Base-by-base conservation (phyloP, 2,329 filamentous ascomycete genomes). In the Cadophora gregata region DNA sequence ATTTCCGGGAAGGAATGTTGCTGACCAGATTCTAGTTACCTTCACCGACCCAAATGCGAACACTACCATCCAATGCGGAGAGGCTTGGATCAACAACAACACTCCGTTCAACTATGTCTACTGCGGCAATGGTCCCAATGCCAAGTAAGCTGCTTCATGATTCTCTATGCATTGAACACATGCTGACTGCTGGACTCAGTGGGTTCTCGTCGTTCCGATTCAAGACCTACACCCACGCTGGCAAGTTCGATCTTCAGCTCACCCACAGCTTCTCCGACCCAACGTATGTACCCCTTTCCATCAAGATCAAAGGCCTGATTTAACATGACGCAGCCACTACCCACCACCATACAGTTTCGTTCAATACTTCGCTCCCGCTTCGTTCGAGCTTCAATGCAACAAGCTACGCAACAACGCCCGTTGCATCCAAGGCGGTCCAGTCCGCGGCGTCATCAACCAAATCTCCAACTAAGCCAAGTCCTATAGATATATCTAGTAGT, bases 31-130 rank as follows among this genome's bases (percentile, higher is more conserved):
- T 19, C 8, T 19, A 76, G 75, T 76, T 70, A 27, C 47, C 59
- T 74, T 76, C 70, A 55, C 62, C 21, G 75, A 77, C 66, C 70
- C 65, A 16, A 77, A 77, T 65, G 72, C 72, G 53, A 73, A 74
- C 66, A 74, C 73, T 27, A 69, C 51, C n/a, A 71, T 70, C n/a
- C 65, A 59, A 29, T 77, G 75, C 38, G 61, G 66, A n/a, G 36
- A 66, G 9, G 65, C 67, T 25, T 77, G 72, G 71, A 66, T 51
- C 42, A 62, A 70, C 12, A 47, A 36, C 60, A 66, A 25, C 36
- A 65, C 64, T 25, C 72, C 74, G 0, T 67, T 64, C 33, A 33
- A 42, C 61, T 71, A 70, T 29, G 63, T 69, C 27, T 56, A 59
- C 29, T 62, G 59, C 36, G 58, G 58, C 59, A 3, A 24, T 29